Evolutionary conservation across 805 yeast species (phyloP).

Genomic region (Clavispora vitiphila): DNA sequence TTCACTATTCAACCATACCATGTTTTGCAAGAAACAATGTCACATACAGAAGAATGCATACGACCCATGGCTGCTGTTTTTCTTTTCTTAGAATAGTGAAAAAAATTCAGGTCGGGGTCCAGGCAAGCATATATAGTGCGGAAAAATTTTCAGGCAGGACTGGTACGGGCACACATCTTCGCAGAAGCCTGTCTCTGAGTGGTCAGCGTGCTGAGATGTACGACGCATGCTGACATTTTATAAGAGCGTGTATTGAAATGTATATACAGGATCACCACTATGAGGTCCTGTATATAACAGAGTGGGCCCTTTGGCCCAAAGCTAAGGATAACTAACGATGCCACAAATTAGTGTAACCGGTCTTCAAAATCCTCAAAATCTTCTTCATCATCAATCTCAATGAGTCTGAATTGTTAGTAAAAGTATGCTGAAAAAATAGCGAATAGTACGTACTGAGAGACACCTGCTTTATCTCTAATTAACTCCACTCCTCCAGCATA

Average conservation of each 20-base stretch:
- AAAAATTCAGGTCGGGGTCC: conserved; percentile 8
- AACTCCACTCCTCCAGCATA: conserved; percentile 89
- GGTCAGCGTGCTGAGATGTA: neutral
- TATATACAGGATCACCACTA: too few species aligned
- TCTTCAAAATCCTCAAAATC: conserved; percentile 58
- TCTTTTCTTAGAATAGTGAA: conserved; percentile 14
- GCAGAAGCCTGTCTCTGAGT: too few species aligned
- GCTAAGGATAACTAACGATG: neutral
- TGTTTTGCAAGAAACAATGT: conserved; percentile 9
- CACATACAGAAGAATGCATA: conserved; percentile 96
- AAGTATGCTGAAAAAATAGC: neutral
- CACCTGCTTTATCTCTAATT: conserved; percentile 74
- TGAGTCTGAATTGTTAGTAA: conserved; percentile 37
- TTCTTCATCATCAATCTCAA: conserved; percentile 63
- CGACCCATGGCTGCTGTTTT: conserved; percentile 91
- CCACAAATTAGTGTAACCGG: conserved; percentile 7
- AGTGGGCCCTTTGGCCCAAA: too few species aligned
- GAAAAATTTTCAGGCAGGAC: conserved; percentile 16
- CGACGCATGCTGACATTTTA: neutral
- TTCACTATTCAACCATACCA: conserved; percentile 21
- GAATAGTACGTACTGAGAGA: conserved; percentile 42
- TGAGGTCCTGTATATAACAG: too few species aligned
- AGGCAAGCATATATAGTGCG: conserved; percentile 8
- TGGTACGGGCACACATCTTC: neutral
- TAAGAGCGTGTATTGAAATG: neutral